Base-by-base conservation (phyloP, 768 basidiomycete genomes). In the Pisolithus tinctorius region DNA sequence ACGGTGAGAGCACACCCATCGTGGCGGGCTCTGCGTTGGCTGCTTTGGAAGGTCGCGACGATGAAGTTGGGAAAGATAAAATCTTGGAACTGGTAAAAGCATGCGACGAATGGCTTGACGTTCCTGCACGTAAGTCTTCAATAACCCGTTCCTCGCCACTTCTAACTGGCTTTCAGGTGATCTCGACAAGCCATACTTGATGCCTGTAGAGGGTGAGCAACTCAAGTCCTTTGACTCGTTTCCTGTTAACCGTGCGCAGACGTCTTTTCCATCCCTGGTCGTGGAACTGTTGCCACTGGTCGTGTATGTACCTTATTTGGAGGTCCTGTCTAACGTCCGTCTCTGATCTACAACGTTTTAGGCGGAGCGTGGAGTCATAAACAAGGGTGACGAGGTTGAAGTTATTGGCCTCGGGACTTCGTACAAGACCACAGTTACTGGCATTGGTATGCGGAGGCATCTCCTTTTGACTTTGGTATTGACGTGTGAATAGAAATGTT, bases 1-100 rank as follows among this genome's bases (percentile, higher is more conserved):
- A 99, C 61, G 96, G 96, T 49, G 96, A 99, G 69, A 80, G 86
- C 61, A 98, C 96, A 0, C 96, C 96, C n/a, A 97, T 99, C 61
- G 69, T 98, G 64, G 93, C 92, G 88, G 96, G 96, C 42, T 94
- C 93, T 17, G 96, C 96, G 51, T 76, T 99, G 52, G 93, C 93
- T 52, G 95, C 95, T 47, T 79, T 99, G 50, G 92, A 99, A 58
- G 87, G 89, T 43, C 81, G 84, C 30, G 80, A 93, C 62, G 75
- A 82, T 4, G 83, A 86, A 46, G 84, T 86, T 66, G 96, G 96
- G 56, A 74, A 76, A 45, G 73, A 76, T 51, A 93, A 94, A 69
- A 85, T 99, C 52, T 53, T 79, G 51, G 88, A 88, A 68, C 75
- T 99, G 47, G 79, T 97, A 62, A 71, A 83, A 44, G 84, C 89